Evolutionary conservation across 257 asterid genomes (phyloP).

Genomic region (Marsdenia floribunda): DNA sequence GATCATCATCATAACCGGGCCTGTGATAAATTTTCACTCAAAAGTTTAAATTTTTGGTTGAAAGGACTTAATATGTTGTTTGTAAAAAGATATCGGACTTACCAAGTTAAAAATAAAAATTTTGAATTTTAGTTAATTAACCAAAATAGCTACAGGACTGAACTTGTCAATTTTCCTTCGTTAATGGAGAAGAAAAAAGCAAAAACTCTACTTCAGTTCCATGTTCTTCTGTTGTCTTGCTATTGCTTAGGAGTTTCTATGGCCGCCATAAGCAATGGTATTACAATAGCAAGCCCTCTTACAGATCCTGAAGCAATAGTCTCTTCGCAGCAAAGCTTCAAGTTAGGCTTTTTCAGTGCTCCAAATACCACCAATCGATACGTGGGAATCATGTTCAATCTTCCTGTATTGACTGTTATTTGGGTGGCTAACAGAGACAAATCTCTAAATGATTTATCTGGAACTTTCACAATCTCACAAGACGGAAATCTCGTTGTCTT

Average conservation of each 20-base stretch:
- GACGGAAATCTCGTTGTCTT: constrained; percentile 41
- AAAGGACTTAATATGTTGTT: too few species aligned
- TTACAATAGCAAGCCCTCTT: constrained; percentile 14
- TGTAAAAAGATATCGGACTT: too few species aligned
- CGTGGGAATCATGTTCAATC: constrained; percentile 32
- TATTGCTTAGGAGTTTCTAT: background rate
- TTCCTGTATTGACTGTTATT: constrained; percentile 20
- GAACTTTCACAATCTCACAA: constrained; percentile 30
- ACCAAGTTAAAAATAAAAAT: too few species aligned
- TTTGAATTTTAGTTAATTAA: too few species aligned
- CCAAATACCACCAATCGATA: constrained; percentile 18
- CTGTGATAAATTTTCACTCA: too few species aligned
- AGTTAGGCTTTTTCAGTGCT: constrained; percentile 31
- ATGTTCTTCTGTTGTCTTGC: background rate
- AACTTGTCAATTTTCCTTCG: too few species aligned
- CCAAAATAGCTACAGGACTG: too few species aligned
- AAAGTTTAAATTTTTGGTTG: too few species aligned
- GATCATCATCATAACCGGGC: too few species aligned
- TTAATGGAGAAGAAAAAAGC: background rate
- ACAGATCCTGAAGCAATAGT: constrained; percentile 20
- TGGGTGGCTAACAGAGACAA: constrained; percentile 59
- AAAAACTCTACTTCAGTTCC: background rate
- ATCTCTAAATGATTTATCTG: constrained; percentile 35
- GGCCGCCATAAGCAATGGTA: constrained; percentile 5
- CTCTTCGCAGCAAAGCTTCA: constrained; percentile 21